Conservation (phyloP, 352 stramenopile genomes). For the Pythium sukuiense region DNA sequence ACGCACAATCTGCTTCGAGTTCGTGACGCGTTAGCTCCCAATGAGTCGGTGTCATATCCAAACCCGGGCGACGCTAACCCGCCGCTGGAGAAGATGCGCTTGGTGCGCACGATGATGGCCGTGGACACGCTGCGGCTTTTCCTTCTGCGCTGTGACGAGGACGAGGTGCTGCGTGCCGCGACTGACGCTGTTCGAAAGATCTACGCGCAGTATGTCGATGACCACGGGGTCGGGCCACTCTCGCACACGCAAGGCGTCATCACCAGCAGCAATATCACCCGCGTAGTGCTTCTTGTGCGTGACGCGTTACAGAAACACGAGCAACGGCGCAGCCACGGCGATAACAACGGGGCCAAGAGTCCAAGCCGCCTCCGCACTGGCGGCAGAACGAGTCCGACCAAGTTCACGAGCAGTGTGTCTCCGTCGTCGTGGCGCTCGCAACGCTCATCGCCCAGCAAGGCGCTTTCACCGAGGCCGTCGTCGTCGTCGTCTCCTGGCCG, state of each 20-base stretch:
- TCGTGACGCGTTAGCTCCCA: slow-evolving; percentile 28
- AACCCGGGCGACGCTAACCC: not conserved
- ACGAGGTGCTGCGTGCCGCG: slow-evolving; percentile 32
- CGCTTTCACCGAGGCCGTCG: not conserved
- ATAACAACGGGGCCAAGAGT: slow-evolving; percentile 18
- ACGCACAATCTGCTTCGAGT: slow-evolving; percentile 31
- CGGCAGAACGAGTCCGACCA: not conserved
- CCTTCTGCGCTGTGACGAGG: slow-evolving; percentile 30
- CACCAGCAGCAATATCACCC: slow-evolving; percentile 42
- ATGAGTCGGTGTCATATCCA: not conserved
- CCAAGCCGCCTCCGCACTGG: not conserved
- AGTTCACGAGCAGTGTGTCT: not conserved
- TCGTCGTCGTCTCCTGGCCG: slow-evolving; percentile 6
- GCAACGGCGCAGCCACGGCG: not conserved
- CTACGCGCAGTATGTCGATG: slow-evolving; percentile 25
- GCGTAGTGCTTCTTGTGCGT: slow-evolving; percentile 34
- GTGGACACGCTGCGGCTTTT: slow-evolving; percentile 47
- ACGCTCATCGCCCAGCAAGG: slow-evolving; percentile 7
- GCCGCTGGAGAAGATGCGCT: slow-evolving; percentile 17
- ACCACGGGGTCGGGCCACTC: slow-evolving; percentile 17
- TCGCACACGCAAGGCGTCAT: slow-evolving; percentile 26
- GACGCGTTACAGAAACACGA: slow-evolving; percentile 22
- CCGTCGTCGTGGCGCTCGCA: slow-evolving; percentile 1
- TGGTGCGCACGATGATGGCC: slow-evolving; percentile 39
- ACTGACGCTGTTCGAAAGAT: slow-evolving; percentile 25